Evolutionary conservation across 805 yeast species (phyloP).

Genomic region (Cyberlindnera nakhonratchasimensis): DNA sequence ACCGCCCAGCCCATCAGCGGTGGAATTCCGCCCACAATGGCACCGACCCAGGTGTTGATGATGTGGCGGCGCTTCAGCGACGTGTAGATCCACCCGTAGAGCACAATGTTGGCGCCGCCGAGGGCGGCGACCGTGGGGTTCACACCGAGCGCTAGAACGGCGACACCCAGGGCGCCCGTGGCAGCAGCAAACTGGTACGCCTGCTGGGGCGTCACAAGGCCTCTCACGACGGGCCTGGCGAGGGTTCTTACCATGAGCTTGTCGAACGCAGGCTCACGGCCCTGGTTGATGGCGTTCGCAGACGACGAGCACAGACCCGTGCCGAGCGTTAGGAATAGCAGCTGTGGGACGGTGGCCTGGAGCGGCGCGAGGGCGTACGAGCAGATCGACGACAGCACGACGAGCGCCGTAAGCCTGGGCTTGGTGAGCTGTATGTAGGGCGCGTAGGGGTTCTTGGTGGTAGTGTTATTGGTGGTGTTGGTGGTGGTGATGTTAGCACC

Average conservation of each 20-base stretch:
- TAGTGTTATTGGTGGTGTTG: slow-evolving; percentile 9
- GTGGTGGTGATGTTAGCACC: slow-evolving; percentile 12
- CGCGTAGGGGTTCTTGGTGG: slow-evolving; percentile 35
- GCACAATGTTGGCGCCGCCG: slow-evolving; percentile 75
- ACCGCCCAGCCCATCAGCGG: slow-evolving; percentile 99
- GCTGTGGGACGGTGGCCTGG: slow-evolving; percentile 67
- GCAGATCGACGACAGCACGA: slow-evolving; percentile 88
- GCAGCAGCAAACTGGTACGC: slow-evolving; percentile 78
- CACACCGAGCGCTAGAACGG: slow-evolving; percentile 72
- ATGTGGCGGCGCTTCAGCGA: slow-evolving; percentile 83
- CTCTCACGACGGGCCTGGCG: slow-evolving; percentile 86
- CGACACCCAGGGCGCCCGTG: slow-evolving; percentile 69
- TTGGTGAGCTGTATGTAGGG: slow-evolving; percentile 83
- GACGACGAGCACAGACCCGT: slow-evolving; percentile 87
- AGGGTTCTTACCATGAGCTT: slow-evolving; percentile 83
- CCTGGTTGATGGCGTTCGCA: slow-evolving; percentile 97
- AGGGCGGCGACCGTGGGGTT: slow-evolving; percentile 78
- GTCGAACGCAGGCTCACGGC: slow-evolving; percentile 89
- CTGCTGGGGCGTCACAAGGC: slow-evolving; percentile 66
- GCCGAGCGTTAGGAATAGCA: slow-evolving; percentile 74
- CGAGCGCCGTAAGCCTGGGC: slow-evolving; percentile 83
- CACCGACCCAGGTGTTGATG: slow-evolving; percentile 97
- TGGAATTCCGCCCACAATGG: slow-evolving; percentile 97
- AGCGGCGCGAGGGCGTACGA: slow-evolving; percentile 90
- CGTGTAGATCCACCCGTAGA: slow-evolving; percentile 90